These are phyloP conservation scores for Diutina scorzettiae DNA, from an alignment of 1,139 yeast species.

Conservation along the genomic window DNA sequence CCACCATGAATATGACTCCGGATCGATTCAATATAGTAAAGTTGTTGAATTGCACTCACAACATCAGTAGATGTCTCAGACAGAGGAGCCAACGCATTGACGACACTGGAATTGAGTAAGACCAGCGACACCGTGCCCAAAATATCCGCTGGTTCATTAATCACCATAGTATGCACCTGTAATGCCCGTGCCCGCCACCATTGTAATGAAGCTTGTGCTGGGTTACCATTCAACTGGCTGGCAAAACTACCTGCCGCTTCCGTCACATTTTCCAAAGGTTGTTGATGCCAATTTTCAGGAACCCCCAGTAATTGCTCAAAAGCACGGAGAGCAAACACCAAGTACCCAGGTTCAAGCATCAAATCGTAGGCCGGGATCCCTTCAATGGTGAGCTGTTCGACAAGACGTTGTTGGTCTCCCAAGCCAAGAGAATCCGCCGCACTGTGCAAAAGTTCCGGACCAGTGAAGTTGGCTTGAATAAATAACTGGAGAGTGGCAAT, in stretches of 20 bases:
- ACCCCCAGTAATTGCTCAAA: slow-evolving; percentile 37
- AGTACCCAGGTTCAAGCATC: slow-evolving; percentile 39
- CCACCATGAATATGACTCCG: slow-evolving; percentile 49
- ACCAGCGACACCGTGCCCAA: slow-evolving; percentile 29
- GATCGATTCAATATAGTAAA: slow-evolving; percentile 56
- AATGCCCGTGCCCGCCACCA: slow-evolving; percentile 72
- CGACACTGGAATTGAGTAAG: slow-evolving; percentile 23
- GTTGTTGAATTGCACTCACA: slow-evolving; percentile 27
- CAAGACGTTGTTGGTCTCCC: slow-evolving; percentile 13
- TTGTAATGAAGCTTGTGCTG: slow-evolving; percentile 33
- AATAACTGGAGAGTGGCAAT: slow-evolving; percentile 55
- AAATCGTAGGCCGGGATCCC: slow-evolving; percentile 59
- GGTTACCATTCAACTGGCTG: slow-evolving; percentile 10
- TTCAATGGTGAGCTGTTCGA: slow-evolving; percentile 33
- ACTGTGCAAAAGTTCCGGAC: slow-evolving; percentile 43
- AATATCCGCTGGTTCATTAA: slow-evolving; percentile 44
- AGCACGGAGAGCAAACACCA: slow-evolving; percentile 35
- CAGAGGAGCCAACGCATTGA: slow-evolving; percentile 20
- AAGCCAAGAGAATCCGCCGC: slow-evolving; percentile 19
- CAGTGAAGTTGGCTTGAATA: slow-evolving; percentile 71
- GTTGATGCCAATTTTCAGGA: slow-evolving; percentile 16
- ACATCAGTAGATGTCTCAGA: slow-evolving; percentile 14
- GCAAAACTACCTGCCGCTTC: slow-evolving; percentile 12
- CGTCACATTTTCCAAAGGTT: slow-evolving; percentile 12
- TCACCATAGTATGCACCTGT: slow-evolving; percentile 47